These are phyloP conservation scores for Penicillium glabrum DNA, from an alignment of 2,329 filamentous ascomycete genomes.

Conservation along the genomic window DNA sequence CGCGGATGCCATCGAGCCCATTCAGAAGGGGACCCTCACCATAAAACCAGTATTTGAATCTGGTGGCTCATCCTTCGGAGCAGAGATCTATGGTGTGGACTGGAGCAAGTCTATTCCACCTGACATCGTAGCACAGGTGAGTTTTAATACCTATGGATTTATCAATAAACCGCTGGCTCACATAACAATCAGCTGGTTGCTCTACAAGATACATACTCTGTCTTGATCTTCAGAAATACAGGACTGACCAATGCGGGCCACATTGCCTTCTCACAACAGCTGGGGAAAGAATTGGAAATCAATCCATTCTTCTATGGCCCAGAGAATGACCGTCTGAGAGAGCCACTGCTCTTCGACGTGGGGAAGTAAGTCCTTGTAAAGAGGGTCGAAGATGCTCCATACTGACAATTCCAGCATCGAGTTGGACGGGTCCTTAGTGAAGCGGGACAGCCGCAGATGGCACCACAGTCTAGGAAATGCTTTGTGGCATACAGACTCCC, in stretches of 20 bases:
- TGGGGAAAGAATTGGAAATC: constrained; percentile 24
- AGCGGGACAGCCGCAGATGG: constrained; percentile 20
- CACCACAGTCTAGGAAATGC: constrained; percentile 27
- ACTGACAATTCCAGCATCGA: constrained; percentile 9
- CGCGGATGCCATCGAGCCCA: neutral
- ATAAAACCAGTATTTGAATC: constrained; percentile 10
- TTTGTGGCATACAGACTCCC: constrained; percentile 30
- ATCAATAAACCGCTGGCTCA: neutral
- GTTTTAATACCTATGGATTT: neutral
- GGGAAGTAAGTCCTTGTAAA: constrained; percentile 17
- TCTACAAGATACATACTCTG: constrained; percentile 24
- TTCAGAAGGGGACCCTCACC: constrained; percentile 8
- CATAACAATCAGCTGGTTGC: constrained; percentile 17
- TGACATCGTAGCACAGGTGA: constrained; percentile 12
- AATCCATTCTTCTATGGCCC: constrained; percentile 28
- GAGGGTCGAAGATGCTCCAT: neutral
- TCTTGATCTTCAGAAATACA: constrained; percentile 24
- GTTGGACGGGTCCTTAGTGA: constrained; percentile 19
- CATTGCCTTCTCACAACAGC: constrained; percentile 24
- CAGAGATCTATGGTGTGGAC: constrained; percentile 14
- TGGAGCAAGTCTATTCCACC: constrained; percentile 8
- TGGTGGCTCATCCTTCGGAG: constrained; percentile 8
- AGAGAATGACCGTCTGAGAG: constrained; percentile 26
- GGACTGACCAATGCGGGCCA: constrained; percentile 23
- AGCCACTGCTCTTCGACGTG: constrained; percentile 24